Conservation (phyloP, 2,329 filamentous ascomycete genomes). For the Fusarium bactridioides region DNA sequence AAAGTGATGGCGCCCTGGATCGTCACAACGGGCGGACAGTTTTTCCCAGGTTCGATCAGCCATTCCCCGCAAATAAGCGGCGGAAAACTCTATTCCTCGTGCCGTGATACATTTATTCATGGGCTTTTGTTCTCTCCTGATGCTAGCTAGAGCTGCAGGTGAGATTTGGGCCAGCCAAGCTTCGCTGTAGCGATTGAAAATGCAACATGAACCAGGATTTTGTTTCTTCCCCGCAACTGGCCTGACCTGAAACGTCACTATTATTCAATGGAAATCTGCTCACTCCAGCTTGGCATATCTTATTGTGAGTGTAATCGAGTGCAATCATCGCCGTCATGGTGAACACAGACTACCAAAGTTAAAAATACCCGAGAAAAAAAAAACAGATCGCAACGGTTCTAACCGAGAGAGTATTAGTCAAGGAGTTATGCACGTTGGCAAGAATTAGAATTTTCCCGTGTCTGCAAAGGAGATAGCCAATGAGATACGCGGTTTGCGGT, state of each 20-base stretch:
- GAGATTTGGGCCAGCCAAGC: constrained; percentile 7
- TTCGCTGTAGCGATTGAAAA: neutral
- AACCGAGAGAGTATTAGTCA: neutral
- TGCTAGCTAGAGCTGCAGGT: constrained; percentile 7
- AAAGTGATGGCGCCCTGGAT: neutral
- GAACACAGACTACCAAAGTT: constrained; percentile 5
- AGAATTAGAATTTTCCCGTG: constrained; percentile 9
- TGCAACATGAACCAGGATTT: neutral
- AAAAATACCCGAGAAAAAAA: constrained; percentile 4
- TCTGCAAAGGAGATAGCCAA: neutral
- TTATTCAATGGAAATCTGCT: constrained; percentile 6
- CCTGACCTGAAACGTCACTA: constrained; percentile 12
- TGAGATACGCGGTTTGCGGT: neutral
- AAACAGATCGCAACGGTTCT: neutral
- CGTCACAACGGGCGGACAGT: neutral
- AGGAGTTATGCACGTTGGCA: neutral
- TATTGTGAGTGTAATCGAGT: neutral
- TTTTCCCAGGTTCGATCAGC: neutral
- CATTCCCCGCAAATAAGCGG: constrained; percentile 10
- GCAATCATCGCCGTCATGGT: constrained; percentile 12
- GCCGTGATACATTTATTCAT: neutral
- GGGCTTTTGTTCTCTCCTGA: constrained; percentile 6
- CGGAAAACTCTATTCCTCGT: neutral
- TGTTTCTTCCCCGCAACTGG: constrained; percentile 1
- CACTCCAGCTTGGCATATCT: neutral